These are phyloP conservation scores for Colletotrichum tabaci DNA, from an alignment of 2,329 filamentous ascomycete genomes.

Conservation along the genomic window DNA sequence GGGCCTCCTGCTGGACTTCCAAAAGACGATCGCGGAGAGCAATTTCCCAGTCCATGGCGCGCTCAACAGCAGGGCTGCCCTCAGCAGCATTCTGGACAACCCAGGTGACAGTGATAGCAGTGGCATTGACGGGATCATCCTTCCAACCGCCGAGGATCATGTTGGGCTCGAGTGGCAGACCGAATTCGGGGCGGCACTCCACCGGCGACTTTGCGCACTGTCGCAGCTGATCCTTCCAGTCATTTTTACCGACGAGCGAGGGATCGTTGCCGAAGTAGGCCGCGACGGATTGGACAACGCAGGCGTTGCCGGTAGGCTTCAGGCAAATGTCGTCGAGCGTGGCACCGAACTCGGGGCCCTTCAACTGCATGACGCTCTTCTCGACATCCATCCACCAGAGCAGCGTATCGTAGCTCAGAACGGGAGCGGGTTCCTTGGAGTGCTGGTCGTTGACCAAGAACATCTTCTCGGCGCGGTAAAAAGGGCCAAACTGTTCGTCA, in stretches of 20 bases:
- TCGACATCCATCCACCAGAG: slow-evolving; percentile 96
- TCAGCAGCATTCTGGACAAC: slow-evolving; percentile 90
- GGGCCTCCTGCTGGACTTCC: slow-evolving; percentile 85
- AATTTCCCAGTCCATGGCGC: slow-evolving; percentile 91
- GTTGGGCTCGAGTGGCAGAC: slow-evolving; percentile 87
- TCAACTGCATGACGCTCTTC: slow-evolving; percentile 79
- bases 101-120: slow-evolving; percentile 92
- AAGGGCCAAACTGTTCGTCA: slow-evolving; percentile 92
- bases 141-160: slow-evolving; percentile 89
- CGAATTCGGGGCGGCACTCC: slow-evolving; percentile 88
- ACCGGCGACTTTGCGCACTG: slow-evolving; percentile 86
- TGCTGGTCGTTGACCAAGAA: slow-evolving; percentile 93
- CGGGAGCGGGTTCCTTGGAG: slow-evolving; percentile 75
- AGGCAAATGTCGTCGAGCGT: slow-evolving; percentile 90
- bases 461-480: slow-evolving; percentile 93
- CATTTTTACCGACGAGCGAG: slow-evolving; percentile 70
- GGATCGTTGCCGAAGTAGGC: slow-evolving; percentile 86
- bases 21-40: slow-evolving; percentile 82
- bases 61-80: slow-evolving; percentile 77
- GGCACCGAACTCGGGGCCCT: slow-evolving; percentile 77
- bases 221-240: slow-evolving; percentile 81
- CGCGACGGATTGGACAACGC: slow-evolving; percentile 93
- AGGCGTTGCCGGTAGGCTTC: slow-evolving; percentile 90
- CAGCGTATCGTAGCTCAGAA: slow-evolving; percentile 90
- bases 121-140: slow-evolving; percentile 78